Evolutionary conservation across 2,329 filamentous ascomycete species (phyloP).

Genomic region (Talaromyces sp.): DNA sequence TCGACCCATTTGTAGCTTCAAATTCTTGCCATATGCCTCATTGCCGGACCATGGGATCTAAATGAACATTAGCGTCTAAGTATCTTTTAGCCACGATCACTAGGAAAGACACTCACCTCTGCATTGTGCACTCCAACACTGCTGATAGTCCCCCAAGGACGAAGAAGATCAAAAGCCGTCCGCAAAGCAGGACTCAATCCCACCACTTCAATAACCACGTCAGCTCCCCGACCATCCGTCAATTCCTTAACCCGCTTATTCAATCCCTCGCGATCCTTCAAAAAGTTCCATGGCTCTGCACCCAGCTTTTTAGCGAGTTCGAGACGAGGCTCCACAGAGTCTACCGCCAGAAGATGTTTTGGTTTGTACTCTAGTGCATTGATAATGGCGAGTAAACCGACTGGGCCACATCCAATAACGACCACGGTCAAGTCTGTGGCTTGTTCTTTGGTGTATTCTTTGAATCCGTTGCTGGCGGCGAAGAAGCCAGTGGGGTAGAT

Average conservation of each 20-base stretch:
- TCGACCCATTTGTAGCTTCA: constrained; percentile 72
- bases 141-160: constrained; percentile 71
- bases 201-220: constrained; percentile 79
- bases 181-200: constrained; percentile 67
- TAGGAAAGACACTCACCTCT: constrained; percentile 51
- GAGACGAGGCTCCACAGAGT: constrained; percentile 72
- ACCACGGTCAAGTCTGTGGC: constrained; percentile 69
- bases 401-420: constrained; percentile 79
- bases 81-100: background rate
- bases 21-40: constrained; percentile 67
- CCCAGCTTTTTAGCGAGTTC: constrained; percentile 71
- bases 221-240: constrained; percentile 77
- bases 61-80: background rate
- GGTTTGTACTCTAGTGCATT: constrained; percentile 74
- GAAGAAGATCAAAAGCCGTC: constrained; percentile 68
- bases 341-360: constrained; percentile 73
- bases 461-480: constrained; percentile 75
- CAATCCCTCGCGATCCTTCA: constrained; percentile 63
- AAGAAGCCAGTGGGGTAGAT: constrained; percentile 87
- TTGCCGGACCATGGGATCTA: constrained; percentile 66
- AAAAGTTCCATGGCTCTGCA: constrained; percentile 80
- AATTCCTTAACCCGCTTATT: constrained; percentile 68
- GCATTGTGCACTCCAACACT: constrained; percentile 75
- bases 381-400: constrained; percentile 80
- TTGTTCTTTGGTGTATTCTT: constrained; percentile 57